Conservation (phyloP, 192 early-diverging fungal species). For the Dimargaris xerosporica region DNA sequence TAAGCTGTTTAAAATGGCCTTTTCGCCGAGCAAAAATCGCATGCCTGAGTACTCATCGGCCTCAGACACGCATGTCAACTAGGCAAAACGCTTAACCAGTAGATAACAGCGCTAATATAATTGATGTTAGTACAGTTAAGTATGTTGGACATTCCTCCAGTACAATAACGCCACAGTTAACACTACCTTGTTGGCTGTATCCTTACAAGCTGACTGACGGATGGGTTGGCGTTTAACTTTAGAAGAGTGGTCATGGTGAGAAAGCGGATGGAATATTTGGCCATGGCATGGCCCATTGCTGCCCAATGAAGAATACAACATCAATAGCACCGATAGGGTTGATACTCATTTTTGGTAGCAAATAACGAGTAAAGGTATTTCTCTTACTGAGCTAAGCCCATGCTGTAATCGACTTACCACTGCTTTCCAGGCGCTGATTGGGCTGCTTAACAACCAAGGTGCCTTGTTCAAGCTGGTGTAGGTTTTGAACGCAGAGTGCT, state of each 20-base stretch:
- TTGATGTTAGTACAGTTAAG: background rate
- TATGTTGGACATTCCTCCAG: background rate
- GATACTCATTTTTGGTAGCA: background rate
- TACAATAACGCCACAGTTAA: background rate
- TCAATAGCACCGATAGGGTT: background rate
- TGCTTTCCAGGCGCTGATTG: background rate
- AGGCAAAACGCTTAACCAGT: background rate
- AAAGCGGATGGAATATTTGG: background rate
- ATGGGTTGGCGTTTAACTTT: background rate
- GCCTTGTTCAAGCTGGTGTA: background rate
- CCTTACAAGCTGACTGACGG: background rate
- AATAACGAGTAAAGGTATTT: background rate
- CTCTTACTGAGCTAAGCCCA: background rate
- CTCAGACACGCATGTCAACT: background rate
- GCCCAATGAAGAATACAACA: background rate
- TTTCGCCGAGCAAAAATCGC: slow-evolving; percentile 5
- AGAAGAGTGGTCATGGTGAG: background rate
- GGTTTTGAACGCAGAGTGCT: background rate
- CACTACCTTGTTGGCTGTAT: background rate
- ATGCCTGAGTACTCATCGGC: background rate
- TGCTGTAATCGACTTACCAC: background rate
- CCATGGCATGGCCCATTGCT: slow-evolving; percentile 9
- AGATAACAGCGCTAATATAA: background rate
- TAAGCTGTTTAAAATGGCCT: background rate
- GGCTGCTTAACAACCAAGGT: background rate